These are phyloP conservation scores for Lactuca sativa DNA, from an alignment of 129 eudicot genomes.

Conservation along the genomic window DNA sequence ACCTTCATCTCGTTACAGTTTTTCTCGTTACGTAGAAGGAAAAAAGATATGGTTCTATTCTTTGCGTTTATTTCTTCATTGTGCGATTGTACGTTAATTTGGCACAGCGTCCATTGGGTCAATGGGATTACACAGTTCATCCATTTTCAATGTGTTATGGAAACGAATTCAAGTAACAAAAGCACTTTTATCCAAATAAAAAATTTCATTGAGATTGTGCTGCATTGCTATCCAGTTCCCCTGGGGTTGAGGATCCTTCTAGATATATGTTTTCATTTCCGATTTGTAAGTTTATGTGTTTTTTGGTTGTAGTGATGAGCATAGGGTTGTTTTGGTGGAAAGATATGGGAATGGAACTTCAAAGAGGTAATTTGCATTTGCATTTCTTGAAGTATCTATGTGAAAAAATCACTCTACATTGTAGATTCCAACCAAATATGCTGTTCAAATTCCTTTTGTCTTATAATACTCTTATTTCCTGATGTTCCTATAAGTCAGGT, in stretches of 20 bases:
- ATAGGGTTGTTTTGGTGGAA: conserved; percentile 65
- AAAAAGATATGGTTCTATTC: background rate
- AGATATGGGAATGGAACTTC: conserved; percentile 72
- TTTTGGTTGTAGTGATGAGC: conserved; percentile 36
- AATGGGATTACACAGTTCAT: background rate
- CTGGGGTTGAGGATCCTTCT: too few species aligned
- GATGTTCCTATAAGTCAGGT: conserved; percentile 45
- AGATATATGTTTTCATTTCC: background rate
- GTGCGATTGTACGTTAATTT: background rate
- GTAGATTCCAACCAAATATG: background rate
- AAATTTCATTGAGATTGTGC: background rate
- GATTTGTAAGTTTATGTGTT: conserved; percentile 7
- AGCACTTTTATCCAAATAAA: background rate
- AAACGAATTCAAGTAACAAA: background rate
- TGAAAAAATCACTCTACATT: too few species aligned
- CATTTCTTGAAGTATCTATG: background rate
- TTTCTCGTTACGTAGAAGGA: background rate
- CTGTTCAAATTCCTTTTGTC: conserved; percentile 1
- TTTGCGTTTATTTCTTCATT: too few species aligned
- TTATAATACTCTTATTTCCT: background rate
- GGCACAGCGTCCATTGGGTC: background rate
- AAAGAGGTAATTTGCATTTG: conserved; percentile 49
- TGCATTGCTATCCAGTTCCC: background rate
- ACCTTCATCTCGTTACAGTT: background rate
- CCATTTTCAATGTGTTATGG: background rate